Conservation (phyloP, 371 early-diverging fungal species). For the Entomophthora muscae region DNA sequence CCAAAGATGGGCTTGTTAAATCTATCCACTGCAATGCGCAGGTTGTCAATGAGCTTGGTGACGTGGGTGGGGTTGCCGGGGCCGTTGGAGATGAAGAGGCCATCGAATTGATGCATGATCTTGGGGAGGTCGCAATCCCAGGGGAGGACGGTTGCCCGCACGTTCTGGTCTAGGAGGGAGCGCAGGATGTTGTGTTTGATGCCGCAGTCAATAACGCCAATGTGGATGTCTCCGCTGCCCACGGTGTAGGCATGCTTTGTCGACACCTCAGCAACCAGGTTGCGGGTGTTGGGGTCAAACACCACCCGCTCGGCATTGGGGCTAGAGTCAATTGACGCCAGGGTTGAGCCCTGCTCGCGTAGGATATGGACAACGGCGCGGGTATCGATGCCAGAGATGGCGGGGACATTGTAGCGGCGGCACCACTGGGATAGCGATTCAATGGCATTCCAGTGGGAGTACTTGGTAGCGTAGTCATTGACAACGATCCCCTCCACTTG, state of each 20-base stretch:
- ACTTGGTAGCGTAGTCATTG: constrained; percentile 63
- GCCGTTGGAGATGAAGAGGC: constrained; percentile 84
- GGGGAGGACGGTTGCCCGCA: constrained; percentile 56
- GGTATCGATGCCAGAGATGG: constrained; percentile 83
- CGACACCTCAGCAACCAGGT: constrained; percentile 62
- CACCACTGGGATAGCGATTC: constrained; percentile 81
- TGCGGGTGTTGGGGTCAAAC: constrained; percentile 41
- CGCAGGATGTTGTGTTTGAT: constrained; percentile 87
- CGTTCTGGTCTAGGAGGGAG: constrained; percentile 56
- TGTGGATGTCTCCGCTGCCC: constrained; percentile 59
- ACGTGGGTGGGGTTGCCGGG: constrained; percentile 72
- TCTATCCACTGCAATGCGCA: constrained; percentile 36
- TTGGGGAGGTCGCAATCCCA: constrained; percentile 54
- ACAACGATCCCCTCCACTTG: constrained; percentile 78
- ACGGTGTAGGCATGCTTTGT: constrained; percentile 39
- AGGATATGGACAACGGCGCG: constrained; percentile 76
- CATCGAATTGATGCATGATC: constrained; percentile 47
- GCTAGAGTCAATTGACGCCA: constrained; percentile 50
- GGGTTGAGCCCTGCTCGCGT: constrained; percentile 64
- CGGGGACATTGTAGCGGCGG: constrained; percentile 68
- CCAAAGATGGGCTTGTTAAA: constrained; percentile 81
- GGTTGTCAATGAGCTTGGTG: constrained; percentile 40
- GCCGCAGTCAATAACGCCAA: constrained; percentile 76
- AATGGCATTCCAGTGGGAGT: constrained; percentile 83
- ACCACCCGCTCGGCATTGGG: constrained; percentile 18